Base-by-base conservation (phyloP, 2,329 filamentous ascomycete genomes). In the Fusarium verrucosum region DNA sequence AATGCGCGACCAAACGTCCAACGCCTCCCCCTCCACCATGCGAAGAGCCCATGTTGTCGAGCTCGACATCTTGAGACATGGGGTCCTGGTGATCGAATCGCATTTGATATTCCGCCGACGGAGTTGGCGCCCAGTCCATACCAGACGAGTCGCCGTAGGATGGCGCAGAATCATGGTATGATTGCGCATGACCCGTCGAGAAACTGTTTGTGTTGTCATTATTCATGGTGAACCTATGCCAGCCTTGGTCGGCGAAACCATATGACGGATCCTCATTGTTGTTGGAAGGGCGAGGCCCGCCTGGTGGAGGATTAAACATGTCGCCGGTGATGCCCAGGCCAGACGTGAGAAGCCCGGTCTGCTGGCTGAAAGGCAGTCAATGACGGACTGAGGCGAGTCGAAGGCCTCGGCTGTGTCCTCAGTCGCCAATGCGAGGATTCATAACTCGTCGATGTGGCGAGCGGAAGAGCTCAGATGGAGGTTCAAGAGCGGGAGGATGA, bases 61-160 rank as follows among this genome's bases (percentile, higher is more conserved):
- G 62, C 51, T 77, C 72, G 28, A 76, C 66, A 60, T 70, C 66
- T 46, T 69, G 60, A 38, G 58, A 33, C 30, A 64, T 44, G 22
- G 59, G 52, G 26, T 53, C 65, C 38, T 69, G 62, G 26, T 74
- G 69, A 28, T 72, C 68, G 61, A 72, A 75, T 50, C 65, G 62
- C 35, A 66, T 59, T 30, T 76, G 70, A 38, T 72, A 65, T 32
- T 74, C 71, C 22, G 57, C 42, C 13, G 72, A 70, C 7, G 73
- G 62, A 10, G 70, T 71, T 25, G 76, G 67, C 11, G 73, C 68
- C 78, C 78, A 80, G 62, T 80, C 78, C 78, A 80, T 80, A 26
- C 63, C 62, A 42, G 69, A 69, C 28, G 71, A 61, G 37, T 69
- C 61, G 59, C 64, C 58, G 55, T 75, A 75, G 33, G 68, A 62